Evolutionary conservation across 2,329 filamentous ascomycete genomes (phyloP).

Genomic region (Iodosphaeria phyllophila): DNA sequence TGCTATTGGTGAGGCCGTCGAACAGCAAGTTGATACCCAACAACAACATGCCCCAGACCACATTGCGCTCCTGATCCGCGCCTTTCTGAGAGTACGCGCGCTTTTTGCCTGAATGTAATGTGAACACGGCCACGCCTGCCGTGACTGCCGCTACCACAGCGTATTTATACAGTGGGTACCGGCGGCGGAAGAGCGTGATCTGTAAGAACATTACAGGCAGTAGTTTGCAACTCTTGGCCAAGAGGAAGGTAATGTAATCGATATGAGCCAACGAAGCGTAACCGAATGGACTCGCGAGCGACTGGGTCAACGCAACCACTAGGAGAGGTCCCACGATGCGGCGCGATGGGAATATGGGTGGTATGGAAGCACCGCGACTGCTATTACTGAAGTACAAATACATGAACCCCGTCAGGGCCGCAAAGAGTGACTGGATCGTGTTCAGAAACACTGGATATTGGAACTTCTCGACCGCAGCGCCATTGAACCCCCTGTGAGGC

Average conservation of each 20-base stretch:
- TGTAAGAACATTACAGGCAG: conserved; percentile 98
- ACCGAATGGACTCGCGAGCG: conserved; percentile 85
- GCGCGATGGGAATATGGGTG: conserved; percentile 58
- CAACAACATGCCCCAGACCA: conserved; percentile 63
- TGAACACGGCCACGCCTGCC: conserved; percentile 84
- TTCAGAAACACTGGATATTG: conserved; percentile 91
- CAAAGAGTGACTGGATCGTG: conserved; percentile 84
- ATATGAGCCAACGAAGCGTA: conserved; percentile 86
- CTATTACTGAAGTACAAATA: conserved; percentile 63
- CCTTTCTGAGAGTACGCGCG: conserved; percentile 14
- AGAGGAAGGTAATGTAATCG: conserved; percentile 94
- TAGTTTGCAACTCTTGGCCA: conserved; percentile 95
- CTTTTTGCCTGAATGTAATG: conserved; percentile 52
- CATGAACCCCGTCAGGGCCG: conserved; percentile 59
- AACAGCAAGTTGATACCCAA: conserved; percentile 82
- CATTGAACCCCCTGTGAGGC: conserved; percentile 48
- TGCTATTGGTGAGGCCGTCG: conserved; percentile 89
- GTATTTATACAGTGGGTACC: conserved; percentile 94
- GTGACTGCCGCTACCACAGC: conserved; percentile 83
- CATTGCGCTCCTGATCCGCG: conserved; percentile 34
- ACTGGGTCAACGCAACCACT: conserved; percentile 72
- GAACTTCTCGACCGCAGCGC: conserved; percentile 59
- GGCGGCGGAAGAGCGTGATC: conserved; percentile 72
- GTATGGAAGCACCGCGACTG: conserved; percentile 24
- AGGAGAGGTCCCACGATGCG: conserved; percentile 61